A percentile compares a stretch with the other conserved stretches of the same genome.
These are phyloP conservation scores for Septoria petroselini DNA, from an alignment of 2,329 filamentous ascomycete genomes.

Conservation along the genomic window DNA sequence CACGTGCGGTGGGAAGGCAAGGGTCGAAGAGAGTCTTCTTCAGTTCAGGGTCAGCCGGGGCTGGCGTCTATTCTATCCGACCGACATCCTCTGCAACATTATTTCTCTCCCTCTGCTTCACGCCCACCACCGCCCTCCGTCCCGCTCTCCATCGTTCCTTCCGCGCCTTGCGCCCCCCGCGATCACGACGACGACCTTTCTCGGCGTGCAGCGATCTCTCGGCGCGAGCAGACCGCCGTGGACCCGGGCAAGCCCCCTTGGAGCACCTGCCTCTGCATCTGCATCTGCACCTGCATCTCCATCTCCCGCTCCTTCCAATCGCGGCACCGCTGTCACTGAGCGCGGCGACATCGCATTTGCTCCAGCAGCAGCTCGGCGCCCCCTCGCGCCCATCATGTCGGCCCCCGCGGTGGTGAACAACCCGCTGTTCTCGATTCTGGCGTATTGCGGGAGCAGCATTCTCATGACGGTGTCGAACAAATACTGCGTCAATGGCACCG, in stretches of 20 bases:
- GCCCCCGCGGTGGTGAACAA: conserved; percentile 55
- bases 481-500: conserved; percentile 85
- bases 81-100: too few species aligned
- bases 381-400: conserved; percentile 48
- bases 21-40: not conserved
- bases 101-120: too few species aligned
- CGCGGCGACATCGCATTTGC: conserved; percentile 60
- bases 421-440: conserved; percentile 74
- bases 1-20: not conserved
- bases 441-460: conserved; percentile 95
- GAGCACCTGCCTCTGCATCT: conserved; percentile 7
- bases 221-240: conserved; percentile 25
- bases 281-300: conserved; percentile 14
- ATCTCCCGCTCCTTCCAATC: conserved; percentile 50
- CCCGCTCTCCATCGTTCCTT: not conserved
- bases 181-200: conserved; percentile 35
- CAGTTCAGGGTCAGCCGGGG: too few species aligned
- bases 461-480: conserved; percentile 99
- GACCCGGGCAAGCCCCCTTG: conserved; percentile 28
- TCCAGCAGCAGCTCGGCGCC: conserved; percentile 29
- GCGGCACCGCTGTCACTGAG: conserved; percentile 69
- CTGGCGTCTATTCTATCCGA: too few species aligned
- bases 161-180: conserved; percentile 19
- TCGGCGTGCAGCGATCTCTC: conserved; percentile 33
- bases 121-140: not conserved